These are phyloP conservation scores for Mitragyna speciosa DNA, from an alignment of 257 asterid species.

Conservation along the genomic window DNA sequence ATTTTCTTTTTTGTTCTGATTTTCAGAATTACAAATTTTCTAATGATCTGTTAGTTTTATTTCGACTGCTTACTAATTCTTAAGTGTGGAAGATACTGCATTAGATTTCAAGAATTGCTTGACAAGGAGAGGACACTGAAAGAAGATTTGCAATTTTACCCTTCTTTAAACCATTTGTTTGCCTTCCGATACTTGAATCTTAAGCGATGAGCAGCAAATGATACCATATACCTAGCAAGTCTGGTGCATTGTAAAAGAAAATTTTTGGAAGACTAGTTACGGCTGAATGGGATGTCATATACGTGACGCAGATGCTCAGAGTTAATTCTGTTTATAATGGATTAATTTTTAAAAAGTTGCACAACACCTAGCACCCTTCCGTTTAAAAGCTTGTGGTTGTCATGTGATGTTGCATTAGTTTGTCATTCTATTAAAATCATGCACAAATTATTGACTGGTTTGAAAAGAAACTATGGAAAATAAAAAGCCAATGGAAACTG, in stretches of 20 bases:
- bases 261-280: background rate
- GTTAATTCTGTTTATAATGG: no score
- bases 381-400: background rate
- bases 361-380: background rate
- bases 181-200: background rate
- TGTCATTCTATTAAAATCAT: background rate
- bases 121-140: background rate
- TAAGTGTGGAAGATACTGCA: background rate
- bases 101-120: background rate
- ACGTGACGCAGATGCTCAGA: background rate
- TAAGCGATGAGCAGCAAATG: no score
- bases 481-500: background rate
- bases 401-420: background rate
- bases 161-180: background rate
- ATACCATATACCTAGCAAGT: no score
- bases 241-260: background rate
- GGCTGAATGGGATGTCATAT: no score
- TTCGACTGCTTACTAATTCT: background rate
- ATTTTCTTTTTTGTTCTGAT: background rate
- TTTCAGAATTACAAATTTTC: background rate
- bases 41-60: background rate
- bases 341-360: background rate
- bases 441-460: background rate
- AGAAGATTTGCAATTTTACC: no score
- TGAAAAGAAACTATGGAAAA: background rate